Evolutionary conservation across 2,329 filamentous ascomycete species (phyloP).

Genomic region (Fusarium goolgardi): DNA sequence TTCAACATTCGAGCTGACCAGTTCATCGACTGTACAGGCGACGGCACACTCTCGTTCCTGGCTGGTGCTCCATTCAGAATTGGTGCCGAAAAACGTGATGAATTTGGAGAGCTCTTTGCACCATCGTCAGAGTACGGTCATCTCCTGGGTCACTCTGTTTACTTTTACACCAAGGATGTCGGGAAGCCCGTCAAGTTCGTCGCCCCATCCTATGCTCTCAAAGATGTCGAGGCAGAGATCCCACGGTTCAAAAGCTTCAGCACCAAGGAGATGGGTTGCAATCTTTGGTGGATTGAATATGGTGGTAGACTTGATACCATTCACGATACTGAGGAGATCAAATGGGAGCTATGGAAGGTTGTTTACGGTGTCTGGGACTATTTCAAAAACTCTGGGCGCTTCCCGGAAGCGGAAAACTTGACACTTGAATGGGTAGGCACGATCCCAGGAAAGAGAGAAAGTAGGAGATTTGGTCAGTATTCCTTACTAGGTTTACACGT

Average conservation of each 20-base stretch:
- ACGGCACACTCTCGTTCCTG: constrained; percentile 20
- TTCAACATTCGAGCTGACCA: constrained; percentile 14
- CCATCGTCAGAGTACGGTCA: constrained; percentile 22
- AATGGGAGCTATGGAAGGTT: constrained; percentile 27
- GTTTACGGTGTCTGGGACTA: constrained; percentile 29
- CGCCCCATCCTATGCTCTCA: constrained; percentile 14
- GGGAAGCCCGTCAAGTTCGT: constrained; percentile 20
- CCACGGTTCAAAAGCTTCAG: constrained; percentile 25
- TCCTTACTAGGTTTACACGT: fast-evolving
- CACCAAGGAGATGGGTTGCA: constrained; percentile 19
- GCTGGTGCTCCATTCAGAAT: constrained; percentile 21
- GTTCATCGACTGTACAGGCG: constrained; percentile 24
- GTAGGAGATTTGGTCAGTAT: constrained; percentile 14
- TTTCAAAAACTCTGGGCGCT: constrained; percentile 20
- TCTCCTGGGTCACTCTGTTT: constrained; percentile 23
- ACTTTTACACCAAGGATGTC: constrained; percentile 24
- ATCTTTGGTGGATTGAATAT: constrained; percentile 30
- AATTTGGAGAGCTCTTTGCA: constrained; percentile 16
- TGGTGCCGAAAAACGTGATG: constrained; percentile 21
- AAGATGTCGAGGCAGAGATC: constrained; percentile 12
- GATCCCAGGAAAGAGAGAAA: constrained; percentile 18
- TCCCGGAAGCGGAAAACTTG: constrained; percentile 14
- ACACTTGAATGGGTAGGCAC: constrained; percentile 28
- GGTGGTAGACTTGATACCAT: constrained; percentile 25
- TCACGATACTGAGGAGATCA: constrained; percentile 20